A percentile compares a stretch with the other conserved stretches of the same genome.
Evolutionary conservation across 1,284 basidiomycete genomes (phyloP).

Genomic region (Entoloma clypeatum): DNA sequence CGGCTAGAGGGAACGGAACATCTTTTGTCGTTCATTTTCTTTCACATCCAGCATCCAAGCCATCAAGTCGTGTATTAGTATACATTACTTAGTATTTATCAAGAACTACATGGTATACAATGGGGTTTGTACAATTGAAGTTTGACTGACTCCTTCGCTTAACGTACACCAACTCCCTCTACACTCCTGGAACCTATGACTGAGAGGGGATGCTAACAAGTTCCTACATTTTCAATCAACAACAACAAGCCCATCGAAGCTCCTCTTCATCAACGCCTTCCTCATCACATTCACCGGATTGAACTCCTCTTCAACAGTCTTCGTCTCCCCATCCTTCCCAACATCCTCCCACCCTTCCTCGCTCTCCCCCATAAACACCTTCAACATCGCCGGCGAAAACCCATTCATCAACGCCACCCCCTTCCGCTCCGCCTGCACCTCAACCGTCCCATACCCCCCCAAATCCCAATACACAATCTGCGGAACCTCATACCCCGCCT

Average conservation of each 20-base stretch:
- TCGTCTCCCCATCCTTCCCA: slow-evolving; percentile 30
- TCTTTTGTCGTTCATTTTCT: too few relatives aligned
- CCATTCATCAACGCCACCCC: slow-evolving; percentile 68
- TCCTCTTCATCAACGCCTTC: slow-evolving; percentile 46
- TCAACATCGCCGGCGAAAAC: slow-evolving; percentile 64
- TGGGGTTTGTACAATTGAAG: too few relatives aligned
- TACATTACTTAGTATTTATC: too few relatives aligned
- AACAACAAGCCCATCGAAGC: slow-evolving; percentile 49
- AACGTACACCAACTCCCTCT: too few relatives aligned
- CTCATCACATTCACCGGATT: slow-evolving; percentile 51
- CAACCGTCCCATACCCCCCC: slow-evolving; percentile 33
- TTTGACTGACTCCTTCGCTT: background rate
- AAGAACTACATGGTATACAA: too few relatives aligned
- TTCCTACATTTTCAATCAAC: slow-evolving; percentile 46
- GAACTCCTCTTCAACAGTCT: slow-evolving; percentile 33
- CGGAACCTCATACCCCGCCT: slow-evolving; percentile 64
- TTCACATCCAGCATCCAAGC: too few relatives aligned
- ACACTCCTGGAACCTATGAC: too few relatives aligned
- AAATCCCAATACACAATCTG: slow-evolving; percentile 66
- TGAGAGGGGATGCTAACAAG: too few relatives aligned
- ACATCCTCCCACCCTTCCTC: slow-evolving; percentile 34
- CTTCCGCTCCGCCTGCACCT: slow-evolving; percentile 45
- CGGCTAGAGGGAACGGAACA: too few relatives aligned
- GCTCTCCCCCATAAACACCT: slow-evolving; percentile 60
- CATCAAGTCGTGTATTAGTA: too few relatives aligned